Percentiles rank a stretch among this genome's conserved stretches.
These are phyloP conservation scores for Boletus sp. DNA, from an alignment of 768 basidiomycete genomes.

Conservation along the genomic window DNA sequence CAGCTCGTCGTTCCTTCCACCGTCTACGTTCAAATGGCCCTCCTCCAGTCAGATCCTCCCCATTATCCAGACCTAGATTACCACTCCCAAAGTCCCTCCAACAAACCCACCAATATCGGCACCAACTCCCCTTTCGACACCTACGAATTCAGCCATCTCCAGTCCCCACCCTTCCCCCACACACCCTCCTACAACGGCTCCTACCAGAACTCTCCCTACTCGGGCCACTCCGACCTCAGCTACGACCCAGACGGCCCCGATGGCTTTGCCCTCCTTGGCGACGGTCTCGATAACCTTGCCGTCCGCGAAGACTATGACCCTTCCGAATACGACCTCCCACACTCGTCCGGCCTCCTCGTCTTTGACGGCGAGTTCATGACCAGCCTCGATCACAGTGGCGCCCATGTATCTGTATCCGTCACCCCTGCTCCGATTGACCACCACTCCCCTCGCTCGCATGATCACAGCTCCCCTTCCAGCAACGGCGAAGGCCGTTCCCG, in stretches of 20 bases:
- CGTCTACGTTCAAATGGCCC: slow-evolving; percentile 19
- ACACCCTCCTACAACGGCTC: slow-evolving; percentile 62
- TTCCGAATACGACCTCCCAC: slow-evolving; percentile 63
- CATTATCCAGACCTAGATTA: slow-evolving; percentile 27
- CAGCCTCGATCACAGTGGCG: slow-evolving; percentile 25
- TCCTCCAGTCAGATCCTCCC: slow-evolving; percentile 24
- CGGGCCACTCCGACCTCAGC: slow-evolving; percentile 62
- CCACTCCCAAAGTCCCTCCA: slow-evolving; percentile 24
- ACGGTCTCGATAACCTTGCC: slow-evolving; percentile 37
- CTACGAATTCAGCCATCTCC: slow-evolving; percentile 36
- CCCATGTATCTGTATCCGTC: slow-evolving; percentile 38
- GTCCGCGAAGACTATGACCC: slow-evolving; percentile 63
- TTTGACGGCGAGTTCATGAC: slow-evolving; percentile 51
- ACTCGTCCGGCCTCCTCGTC: slow-evolving; percentile 50
- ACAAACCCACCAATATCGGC: slow-evolving; percentile 25
- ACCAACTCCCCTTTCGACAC: slow-evolving; percentile 35
- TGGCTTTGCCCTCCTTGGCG: slow-evolving; percentile 47
- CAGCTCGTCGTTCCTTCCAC: not conserved
- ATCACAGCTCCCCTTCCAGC: slow-evolving; percentile 64
- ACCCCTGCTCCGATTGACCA: slow-evolving; percentile 36
- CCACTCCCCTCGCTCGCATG: slow-evolving; percentile 45
- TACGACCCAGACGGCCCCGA: slow-evolving; percentile 48
- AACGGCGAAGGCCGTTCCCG: slow-evolving; percentile 50
- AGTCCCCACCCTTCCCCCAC: slow-evolving; percentile 43
- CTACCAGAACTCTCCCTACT: slow-evolving; percentile 70